Percentiles rank a stretch among this genome's conserved stretches.
Conservation (phyloP, 139 green algal species). For the Volvox reticuliferus region DNA sequence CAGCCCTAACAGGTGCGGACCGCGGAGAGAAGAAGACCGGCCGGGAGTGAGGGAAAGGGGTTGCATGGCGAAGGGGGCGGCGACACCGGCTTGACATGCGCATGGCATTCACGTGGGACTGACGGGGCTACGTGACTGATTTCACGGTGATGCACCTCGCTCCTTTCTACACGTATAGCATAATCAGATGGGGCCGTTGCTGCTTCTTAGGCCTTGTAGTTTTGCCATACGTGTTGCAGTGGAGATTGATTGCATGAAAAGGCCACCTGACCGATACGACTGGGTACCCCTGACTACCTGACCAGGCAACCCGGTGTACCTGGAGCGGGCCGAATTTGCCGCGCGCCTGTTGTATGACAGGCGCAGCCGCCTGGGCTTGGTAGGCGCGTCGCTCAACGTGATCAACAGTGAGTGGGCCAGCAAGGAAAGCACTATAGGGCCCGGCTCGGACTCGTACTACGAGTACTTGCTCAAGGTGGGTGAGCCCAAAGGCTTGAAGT, state of each 20-base stretch:
- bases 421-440: conserved; percentile 79
- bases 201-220: too few relatives aligned
- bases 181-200: too few relatives aligned
- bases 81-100: too few relatives aligned
- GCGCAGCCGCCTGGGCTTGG: conserved; percentile 70
- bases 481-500: too few relatives aligned
- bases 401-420: conserved; percentile 78
- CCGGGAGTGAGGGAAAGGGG: not conserved
- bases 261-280: too few relatives aligned
- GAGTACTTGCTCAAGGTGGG: conserved; percentile 93
- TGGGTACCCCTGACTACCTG: not conserved
- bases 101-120: too few relatives aligned
- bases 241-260: too few relatives aligned
- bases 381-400: conserved; percentile 84
- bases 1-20: conserved; percentile 69
- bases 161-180: too few relatives aligned
- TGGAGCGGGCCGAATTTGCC: conserved; percentile 52
- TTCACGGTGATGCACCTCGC: too few relatives aligned
- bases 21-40: not conserved
- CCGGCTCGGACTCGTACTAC: conserved; percentile 89
- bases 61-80: not conserved
- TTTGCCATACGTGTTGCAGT: too few relatives aligned
- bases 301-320: conserved; percentile 59
- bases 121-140: too few relatives aligned
- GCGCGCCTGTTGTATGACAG: conserved; percentile 35